phyloP scores from a whole-genome alignment of 2,329 filamentous ascomycete genomes.

The Emydomyces testavorans region DNA sequence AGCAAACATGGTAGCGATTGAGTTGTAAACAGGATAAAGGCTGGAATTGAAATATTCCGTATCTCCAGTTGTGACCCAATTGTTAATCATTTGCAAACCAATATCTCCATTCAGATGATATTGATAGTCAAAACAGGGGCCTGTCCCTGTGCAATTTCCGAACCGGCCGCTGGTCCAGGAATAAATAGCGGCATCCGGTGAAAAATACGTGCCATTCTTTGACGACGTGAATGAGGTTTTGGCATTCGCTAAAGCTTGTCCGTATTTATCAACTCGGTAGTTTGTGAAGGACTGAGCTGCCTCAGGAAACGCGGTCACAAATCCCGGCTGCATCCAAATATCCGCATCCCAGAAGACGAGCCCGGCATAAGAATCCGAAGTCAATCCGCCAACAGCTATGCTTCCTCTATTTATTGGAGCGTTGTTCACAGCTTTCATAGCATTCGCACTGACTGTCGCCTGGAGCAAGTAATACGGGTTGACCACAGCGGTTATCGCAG shows the following conservation, averaged over 20 bases:
- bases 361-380: conserved; percentile 56
- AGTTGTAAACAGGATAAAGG: conserved; percentile 53
- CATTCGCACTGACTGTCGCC: conserved; percentile 44
- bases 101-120: conserved; percentile 64
- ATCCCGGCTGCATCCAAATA: conserved; percentile 56
- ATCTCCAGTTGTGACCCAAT: conserved; percentile 51
- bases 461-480: conserved; percentile 40
- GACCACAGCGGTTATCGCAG: conserved; percentile 38
- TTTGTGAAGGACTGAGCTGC: conserved; percentile 53
- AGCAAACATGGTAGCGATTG: conserved; percentile 50
- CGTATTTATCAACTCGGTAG: conserved; percentile 49
- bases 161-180: conserved; percentile 57
- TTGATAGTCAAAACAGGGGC: conserved; percentile 58
- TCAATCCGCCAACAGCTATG: conserved; percentile 56
- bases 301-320: conserved; percentile 52
- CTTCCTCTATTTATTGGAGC: conserved; percentile 49
- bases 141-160: conserved; percentile 56
- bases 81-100: conserved; percentile 49
- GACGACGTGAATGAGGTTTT: conserved; percentile 45
- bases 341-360: conserved; percentile 56
- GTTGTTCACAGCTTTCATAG: conserved; percentile 40
- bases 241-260: conserved; percentile 50
- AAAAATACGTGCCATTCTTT: conserved; percentile 49
- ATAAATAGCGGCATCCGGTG: conserved; percentile 48
- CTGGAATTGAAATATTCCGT: conserved; percentile 43